Base-by-base conservation (phyloP, 495 filamentous ascomycete species). In the Podospora conica region DNA sequence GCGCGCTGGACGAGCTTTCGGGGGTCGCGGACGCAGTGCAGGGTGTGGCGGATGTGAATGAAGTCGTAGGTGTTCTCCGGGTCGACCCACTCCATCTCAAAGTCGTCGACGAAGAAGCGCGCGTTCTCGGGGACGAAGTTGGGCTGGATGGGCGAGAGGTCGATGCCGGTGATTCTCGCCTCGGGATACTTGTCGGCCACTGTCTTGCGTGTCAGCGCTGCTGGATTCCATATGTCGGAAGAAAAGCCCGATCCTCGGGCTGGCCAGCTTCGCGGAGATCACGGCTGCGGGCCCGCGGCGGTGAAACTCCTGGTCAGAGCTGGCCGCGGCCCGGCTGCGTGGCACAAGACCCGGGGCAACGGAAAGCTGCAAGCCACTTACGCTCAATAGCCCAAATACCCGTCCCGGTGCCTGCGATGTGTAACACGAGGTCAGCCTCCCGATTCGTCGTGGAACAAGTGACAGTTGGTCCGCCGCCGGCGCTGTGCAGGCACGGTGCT, bases 91-190 rank as follows among this genome's bases (percentile, higher is more conserved):
- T 81, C 78, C 55, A 74, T 76, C 65, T 88, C 86, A 55, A 87
- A 76, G 69, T 89, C 87, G 72, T 88, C 87, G 55, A 89, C 76
- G 63, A 83, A 80, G 70, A 89, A 89, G 53, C 79, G 79, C 57
- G 84, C 79, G 66, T 88, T 88, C 8, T 85, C 78, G 4, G 85
- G 85, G 0, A 86, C 80, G 70, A 82, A 82, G 58, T 69, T 70
- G 1, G 86, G 86, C 62, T 88, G 86, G 61, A 88, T 88, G 3
- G 85, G 82, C 11, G 85, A 87, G 18, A 91, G 79, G 69, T 92
- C 89, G 22, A 88, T 83, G 24, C 89, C 89, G 48, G 85, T 73
- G 25, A 90, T 79, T 22, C 81, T 77, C 2, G 83, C 77, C 23
- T 75, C 55, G 0, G 86, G 87, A 66, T 77, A 79, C 55, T 68